These are phyloP conservation scores for Nannochloropsis granulata DNA, from an alignment of 108 stramenopile genomes.

Conservation along the genomic window DNA sequence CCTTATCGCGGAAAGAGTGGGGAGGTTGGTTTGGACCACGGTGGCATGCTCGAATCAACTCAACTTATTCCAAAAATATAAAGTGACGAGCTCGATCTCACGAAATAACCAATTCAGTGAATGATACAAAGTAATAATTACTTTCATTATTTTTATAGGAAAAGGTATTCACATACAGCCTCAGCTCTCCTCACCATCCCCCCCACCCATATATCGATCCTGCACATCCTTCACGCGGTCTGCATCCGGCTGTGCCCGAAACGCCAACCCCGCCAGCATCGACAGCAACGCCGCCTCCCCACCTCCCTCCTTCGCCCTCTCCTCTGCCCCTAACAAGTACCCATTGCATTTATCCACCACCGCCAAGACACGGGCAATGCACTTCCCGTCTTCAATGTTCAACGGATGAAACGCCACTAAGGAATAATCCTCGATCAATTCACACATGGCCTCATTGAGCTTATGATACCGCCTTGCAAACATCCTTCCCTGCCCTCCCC, in stretches of 20 bases:
- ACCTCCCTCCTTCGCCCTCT: background rate
- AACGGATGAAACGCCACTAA: constrained; percentile 36
- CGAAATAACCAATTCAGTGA: too few species aligned
- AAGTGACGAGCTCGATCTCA: too few species aligned
- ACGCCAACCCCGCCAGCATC: background rate
- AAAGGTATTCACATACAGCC: background rate
- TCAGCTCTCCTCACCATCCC: background rate
- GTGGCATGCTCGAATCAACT: too few species aligned
- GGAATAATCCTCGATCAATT: constrained; percentile 38
- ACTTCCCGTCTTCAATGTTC: constrained; percentile 37
- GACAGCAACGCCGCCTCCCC: background rate
- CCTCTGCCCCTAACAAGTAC: constrained; percentile 19
- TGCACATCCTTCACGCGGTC: background rate
- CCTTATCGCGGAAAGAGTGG: too few species aligned
- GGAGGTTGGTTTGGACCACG: too few species aligned
- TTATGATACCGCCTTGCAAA: constrained; percentile 1
- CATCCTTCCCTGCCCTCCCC: background rate
- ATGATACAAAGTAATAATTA: background rate
- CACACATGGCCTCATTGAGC: constrained; percentile 35
- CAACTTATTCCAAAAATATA: too few species aligned
- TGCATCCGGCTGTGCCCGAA: background rate
- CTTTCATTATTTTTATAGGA: background rate
- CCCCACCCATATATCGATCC: background rate
- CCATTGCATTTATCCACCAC: constrained; percentile 43
- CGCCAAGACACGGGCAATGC: constrained; percentile 33